Conservation (phyloP, 2,329 filamentous ascomycete genomes). For the Aureobasidium melanogenum region DNA sequence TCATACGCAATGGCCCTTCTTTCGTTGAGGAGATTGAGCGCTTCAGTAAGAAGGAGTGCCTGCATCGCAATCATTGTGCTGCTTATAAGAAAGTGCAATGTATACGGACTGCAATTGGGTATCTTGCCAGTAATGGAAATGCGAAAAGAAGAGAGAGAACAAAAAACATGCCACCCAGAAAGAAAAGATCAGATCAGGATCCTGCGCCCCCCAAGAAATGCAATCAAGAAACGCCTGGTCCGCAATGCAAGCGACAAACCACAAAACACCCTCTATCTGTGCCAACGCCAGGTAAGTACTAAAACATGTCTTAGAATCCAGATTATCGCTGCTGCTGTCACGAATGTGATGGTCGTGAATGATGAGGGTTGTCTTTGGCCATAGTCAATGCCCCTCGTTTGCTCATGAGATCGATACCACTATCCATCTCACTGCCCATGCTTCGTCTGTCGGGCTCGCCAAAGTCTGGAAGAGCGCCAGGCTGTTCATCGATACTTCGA, state of each 20-base stretch:
- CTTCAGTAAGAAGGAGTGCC: neutral
- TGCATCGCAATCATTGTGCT: neutral
- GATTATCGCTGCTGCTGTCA: neutral
- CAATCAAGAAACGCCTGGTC: neutral
- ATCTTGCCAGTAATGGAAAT: slow-evolving; percentile 4
- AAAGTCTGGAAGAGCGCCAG: slow-evolving; percentile 16
- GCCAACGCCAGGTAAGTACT: neutral
- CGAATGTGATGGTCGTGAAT: neutral
- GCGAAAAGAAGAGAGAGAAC: neutral
- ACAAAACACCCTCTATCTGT: neutral
- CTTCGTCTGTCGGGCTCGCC: slow-evolving; percentile 12
- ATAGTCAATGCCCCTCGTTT: slow-evolving; percentile 18
- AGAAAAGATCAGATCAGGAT: neutral
- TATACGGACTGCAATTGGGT: neutral
- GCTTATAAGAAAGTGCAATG: neutral
- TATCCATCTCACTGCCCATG: slow-evolving; percentile 23
- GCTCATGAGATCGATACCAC: slow-evolving; percentile 20
- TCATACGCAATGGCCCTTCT: neutral
- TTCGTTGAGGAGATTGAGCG: neutral
- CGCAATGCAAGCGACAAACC: neutral
- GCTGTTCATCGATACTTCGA: slow-evolving; percentile 17
- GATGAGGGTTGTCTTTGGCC: slow-evolving; percentile 8
- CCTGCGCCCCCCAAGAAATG: neutral
- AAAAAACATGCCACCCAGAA: slow-evolving; percentile 1
- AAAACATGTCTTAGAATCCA: neutral